Percentiles rank a stretch among this genome's conserved stretches.
phyloP scores from a whole-genome alignment of 1,284 basidiomycete species.

The Golubevia pallescens region DNA sequence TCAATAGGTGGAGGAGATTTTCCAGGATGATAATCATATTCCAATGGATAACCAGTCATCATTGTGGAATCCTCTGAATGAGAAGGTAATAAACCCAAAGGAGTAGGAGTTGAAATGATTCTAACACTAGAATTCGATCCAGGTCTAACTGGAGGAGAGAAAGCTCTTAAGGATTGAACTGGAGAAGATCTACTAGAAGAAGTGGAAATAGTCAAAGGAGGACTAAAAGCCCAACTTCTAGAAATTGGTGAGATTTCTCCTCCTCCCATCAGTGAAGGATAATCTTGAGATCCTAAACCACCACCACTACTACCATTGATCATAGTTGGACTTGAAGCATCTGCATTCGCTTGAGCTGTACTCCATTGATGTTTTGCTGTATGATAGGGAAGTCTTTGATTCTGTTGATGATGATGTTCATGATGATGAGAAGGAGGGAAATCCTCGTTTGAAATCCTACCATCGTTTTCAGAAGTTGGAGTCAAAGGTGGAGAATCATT shows the following conservation, averaged over 20 bases:
- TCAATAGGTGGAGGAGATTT: too few relatives aligned
- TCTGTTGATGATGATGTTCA: neutral
- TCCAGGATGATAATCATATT: too few relatives aligned
- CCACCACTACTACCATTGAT: neutral
- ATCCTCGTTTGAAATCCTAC: slow-evolving; percentile 24
- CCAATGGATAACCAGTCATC: too few relatives aligned
- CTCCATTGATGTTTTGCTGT: slow-evolving; percentile 34
- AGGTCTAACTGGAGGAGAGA: slow-evolving; percentile 26
- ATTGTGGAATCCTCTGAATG: too few relatives aligned
- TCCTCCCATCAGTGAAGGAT: slow-evolving; percentile 5
- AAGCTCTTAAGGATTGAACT: slow-evolving; percentile 21
- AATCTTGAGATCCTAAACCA: neutral
- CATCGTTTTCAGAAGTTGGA: slow-evolving; percentile 31
- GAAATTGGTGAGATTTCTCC: neutral
- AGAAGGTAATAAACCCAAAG: too few relatives aligned
- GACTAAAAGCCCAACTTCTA: slow-evolving; percentile 22
- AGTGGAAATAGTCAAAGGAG: slow-evolving; percentile 20
- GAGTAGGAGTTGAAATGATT: too few relatives aligned
- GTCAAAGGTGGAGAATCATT: slow-evolving; percentile 49
- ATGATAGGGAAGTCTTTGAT: neutral
- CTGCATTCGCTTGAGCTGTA: slow-evolving; percentile 38
- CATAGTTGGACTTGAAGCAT: slow-evolving; percentile 11
- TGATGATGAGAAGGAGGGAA: slow-evolving; percentile 4
- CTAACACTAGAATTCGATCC: slow-evolving; percentile 14
- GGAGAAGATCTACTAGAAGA: slow-evolving; percentile 24